A percentile compares a stretch with the other conserved stretches of the same genome.
These are phyloP conservation scores for Plasmodium gaboni DNA, from an alignment of 169 alveolate species.

Conservation along the genomic window DNA sequence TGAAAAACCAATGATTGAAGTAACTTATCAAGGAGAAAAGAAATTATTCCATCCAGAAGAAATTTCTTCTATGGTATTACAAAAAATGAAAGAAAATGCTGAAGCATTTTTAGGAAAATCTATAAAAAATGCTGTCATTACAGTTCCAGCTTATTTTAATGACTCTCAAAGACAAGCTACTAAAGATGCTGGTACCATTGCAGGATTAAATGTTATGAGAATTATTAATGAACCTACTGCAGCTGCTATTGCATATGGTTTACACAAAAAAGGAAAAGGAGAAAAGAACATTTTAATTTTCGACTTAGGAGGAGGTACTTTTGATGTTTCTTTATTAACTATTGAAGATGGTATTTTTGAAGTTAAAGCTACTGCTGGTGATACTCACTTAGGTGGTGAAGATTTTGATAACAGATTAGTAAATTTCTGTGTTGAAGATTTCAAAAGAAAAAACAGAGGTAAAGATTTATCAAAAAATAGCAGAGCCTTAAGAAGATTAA, in stretches of 20 bases:
- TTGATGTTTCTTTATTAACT: constrained; percentile 97
- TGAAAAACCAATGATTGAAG: constrained; percentile 93
- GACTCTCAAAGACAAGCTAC: constrained; percentile 99
- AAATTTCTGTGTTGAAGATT: constrained; percentile 96
- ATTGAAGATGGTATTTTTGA: constrained; percentile 98
- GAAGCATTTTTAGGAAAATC: constrained; percentile 95
- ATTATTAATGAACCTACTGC: constrained; percentile 99
- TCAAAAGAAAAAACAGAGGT: constrained; percentile 94
- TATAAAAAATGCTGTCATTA: constrained; percentile 97
- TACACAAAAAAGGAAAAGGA: constrained; percentile 93
- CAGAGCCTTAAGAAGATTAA: constrained; percentile 95
- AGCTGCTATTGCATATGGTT: constrained; percentile 98
- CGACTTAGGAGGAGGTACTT: constrained; percentile 99
- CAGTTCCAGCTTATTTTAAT: constrained; percentile 99
- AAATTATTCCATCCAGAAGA: constrained; percentile 96
- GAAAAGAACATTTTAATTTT: constrained; percentile 96
- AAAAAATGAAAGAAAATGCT: constrained; percentile 98
- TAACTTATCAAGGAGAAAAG: constrained; percentile 91
- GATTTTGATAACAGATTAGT: constrained; percentile 98
- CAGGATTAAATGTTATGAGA: constrained; percentile 98
- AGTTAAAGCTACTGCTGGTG: constrained; percentile 99
- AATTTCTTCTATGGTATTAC: constrained; percentile 96
- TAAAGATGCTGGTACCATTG: constrained; percentile 99
- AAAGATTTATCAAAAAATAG: constrained; percentile 91
- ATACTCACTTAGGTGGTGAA: constrained; percentile 99